These are phyloP conservation scores for Periconia digitata DNA, from an alignment of 2,329 filamentous ascomycete genomes.

Conservation along the genomic window DNA sequence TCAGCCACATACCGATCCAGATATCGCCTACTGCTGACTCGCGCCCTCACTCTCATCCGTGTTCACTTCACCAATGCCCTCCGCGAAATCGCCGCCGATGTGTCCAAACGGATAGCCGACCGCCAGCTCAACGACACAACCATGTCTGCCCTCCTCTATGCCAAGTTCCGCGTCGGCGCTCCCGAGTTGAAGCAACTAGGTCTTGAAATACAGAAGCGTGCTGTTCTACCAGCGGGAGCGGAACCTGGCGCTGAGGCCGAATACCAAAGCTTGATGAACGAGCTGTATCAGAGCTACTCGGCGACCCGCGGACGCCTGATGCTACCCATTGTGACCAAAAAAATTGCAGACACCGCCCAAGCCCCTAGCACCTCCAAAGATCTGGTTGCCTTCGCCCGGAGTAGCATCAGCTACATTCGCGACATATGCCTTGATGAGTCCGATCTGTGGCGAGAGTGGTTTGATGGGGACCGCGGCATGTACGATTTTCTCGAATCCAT, in stretches of 20 bases:
- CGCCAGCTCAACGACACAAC: constrained; percentile 71
- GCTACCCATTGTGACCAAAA: constrained; percentile 64
- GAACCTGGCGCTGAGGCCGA: constrained; percentile 62
- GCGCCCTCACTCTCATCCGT: constrained; percentile 66
- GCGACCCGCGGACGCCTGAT: constrained; percentile 61
- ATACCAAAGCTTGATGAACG: constrained; percentile 67
- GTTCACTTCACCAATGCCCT: constrained; percentile 66
- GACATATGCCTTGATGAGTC: constrained; percentile 68
- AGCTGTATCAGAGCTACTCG: constrained; percentile 65
- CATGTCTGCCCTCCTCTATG: constrained; percentile 70
- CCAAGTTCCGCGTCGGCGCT: constrained; percentile 69
- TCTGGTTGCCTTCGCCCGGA: constrained; percentile 65
- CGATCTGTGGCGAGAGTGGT: constrained; percentile 68
- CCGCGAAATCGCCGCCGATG: constrained; percentile 63
- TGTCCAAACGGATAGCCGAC: constrained; percentile 64
- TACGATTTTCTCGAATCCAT: constrained; percentile 69
- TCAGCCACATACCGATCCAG: constrained; percentile 83
- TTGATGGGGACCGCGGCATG: constrained; percentile 62
- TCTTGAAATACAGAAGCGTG: constrained; percentile 67
- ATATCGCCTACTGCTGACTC: constrained; percentile 78
- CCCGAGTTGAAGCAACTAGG: constrained; percentile 67
- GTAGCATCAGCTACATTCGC: constrained; percentile 65
- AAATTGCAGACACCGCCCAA: constrained; percentile 58
- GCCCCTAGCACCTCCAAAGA: constrained; percentile 64
- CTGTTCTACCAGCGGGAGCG: constrained; percentile 60